Evolutionary conservation across 2,329 filamentous ascomycete genomes (phyloP).

Genomic region (Aureobasidium namibiae): DNA sequence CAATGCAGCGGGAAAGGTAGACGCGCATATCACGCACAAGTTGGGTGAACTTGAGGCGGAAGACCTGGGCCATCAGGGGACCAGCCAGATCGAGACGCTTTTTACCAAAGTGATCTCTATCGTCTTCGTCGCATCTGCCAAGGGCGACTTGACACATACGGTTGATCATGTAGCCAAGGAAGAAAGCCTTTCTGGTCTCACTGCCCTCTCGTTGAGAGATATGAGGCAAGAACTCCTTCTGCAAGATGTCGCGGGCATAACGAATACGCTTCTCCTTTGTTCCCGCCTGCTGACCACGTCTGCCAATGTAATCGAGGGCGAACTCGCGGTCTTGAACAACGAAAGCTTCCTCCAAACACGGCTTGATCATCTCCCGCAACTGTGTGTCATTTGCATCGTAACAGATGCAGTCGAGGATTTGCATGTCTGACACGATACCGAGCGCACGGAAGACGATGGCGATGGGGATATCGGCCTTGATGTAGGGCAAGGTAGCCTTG

Average conservation of each 20-base stretch:
- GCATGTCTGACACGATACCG: constrained; percentile 92
- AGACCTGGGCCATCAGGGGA: constrained; percentile 89
- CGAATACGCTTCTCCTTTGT: constrained; percentile 84
- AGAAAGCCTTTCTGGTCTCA: constrained; percentile 94
- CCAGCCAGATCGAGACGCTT: constrained; percentile 94
- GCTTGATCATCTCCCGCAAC: constrained; percentile 95
- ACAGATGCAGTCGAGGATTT: constrained; percentile 96
- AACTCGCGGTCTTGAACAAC: constrained; percentile 93
- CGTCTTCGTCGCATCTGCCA: constrained; percentile 86
- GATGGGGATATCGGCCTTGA: constrained; percentile 88
- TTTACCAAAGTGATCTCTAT: constrained; percentile 98
- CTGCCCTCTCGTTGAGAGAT: constrained; percentile 93
- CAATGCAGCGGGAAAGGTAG: constrained; percentile 86
- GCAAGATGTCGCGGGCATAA: constrained; percentile 87
- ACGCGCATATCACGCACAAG: constrained; percentile 85
- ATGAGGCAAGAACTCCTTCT: constrained; percentile 93
- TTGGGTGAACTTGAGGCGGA: constrained; percentile 83
- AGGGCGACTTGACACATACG: constrained; percentile 88
- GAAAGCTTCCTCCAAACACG: constrained; percentile 94
- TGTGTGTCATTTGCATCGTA: constrained; percentile 91
- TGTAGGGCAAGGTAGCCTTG: constrained; percentile 83
- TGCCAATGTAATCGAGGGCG: constrained; percentile 90
- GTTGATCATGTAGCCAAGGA: constrained; percentile 98
- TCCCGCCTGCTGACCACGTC: constrained; percentile 69
- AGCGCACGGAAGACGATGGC: constrained; percentile 92